A percentile compares a stretch with the other conserved stretches of the same genome.
Evolutionary conservation across 257 asterid species (phyloP).

Genomic region (Nicotiana sylvestris): DNA sequence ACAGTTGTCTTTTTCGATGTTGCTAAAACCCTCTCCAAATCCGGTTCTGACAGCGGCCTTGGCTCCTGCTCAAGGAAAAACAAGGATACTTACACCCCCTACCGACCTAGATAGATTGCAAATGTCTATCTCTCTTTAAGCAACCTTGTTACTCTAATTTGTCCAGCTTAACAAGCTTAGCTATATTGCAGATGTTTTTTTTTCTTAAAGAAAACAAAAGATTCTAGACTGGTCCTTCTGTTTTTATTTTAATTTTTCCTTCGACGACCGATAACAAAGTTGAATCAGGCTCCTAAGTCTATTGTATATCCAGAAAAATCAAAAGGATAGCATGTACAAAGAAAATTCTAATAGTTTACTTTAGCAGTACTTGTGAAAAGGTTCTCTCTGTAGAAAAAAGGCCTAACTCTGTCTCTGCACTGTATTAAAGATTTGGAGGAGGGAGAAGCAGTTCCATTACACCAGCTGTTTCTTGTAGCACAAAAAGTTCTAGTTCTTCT

Average conservation of each 20-base stretch:
- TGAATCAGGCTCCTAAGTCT: neutral
- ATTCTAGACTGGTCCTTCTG: neutral
- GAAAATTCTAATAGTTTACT: neutral
- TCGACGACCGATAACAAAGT: neutral
- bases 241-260: neutral
- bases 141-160: neutral
- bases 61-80: slow-evolving; percentile 41
- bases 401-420: neutral
- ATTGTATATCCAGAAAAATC: neutral
- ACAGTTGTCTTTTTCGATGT: slow-evolving; percentile 53
- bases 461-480: neutral
- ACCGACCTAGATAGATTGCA: neutral
- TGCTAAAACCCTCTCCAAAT: slow-evolving; percentile 57
- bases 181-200: neutral
- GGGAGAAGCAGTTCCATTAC: neutral
- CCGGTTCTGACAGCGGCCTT: slow-evolving; percentile 56
- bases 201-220: neutral
- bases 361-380: neutral
- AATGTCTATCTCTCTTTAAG: neutral
- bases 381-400: neutral
- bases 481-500: neutral
- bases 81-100: neutral
- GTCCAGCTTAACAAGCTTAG: neutral
- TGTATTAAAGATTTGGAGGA: neutral
- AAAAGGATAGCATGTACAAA: neutral